Evolutionary conservation across 2,329 filamentous ascomycete species (phyloP).

Genomic region (Trichoderma arundinaceum): DNA sequence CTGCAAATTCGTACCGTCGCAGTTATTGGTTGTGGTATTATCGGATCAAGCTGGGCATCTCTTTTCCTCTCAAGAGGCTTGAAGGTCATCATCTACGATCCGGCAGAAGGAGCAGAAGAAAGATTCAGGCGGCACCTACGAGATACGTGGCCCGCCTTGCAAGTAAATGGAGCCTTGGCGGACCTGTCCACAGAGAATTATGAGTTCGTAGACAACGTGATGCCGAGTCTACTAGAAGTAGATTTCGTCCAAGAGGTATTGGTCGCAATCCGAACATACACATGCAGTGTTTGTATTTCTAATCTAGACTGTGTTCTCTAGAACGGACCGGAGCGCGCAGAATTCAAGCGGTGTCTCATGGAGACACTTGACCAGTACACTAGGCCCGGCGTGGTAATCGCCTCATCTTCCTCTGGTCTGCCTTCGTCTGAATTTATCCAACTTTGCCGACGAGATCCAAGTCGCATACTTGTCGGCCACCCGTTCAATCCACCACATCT

Average conservation of each 20-base stretch:
- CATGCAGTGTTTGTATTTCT: no score
- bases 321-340: neutral
- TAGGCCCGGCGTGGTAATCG: neutral
- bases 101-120: neutral
- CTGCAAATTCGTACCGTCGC: neutral
- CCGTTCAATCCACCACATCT: conserved; percentile 22
- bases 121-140: neutral
- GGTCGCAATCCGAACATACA: no score
- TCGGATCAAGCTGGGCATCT: neutral
- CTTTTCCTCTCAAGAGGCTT: neutral
- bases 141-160: neutral
- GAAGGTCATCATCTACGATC: neutral
- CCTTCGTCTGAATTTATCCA: neutral
- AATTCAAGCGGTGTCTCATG: neutral
- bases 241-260: neutral
- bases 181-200: no score
- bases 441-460: neutral
- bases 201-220: no score
- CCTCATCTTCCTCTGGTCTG: neutral
- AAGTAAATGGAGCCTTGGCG: no score
- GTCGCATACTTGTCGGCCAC: neutral
- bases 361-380: neutral
- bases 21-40: neutral
- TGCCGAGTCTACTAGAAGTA: neutral
- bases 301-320: neutral